Base-by-base conservation (phyloP, 2,329 filamentous ascomycete species). In the Lasiodiplodia gonubiensis region DNA sequence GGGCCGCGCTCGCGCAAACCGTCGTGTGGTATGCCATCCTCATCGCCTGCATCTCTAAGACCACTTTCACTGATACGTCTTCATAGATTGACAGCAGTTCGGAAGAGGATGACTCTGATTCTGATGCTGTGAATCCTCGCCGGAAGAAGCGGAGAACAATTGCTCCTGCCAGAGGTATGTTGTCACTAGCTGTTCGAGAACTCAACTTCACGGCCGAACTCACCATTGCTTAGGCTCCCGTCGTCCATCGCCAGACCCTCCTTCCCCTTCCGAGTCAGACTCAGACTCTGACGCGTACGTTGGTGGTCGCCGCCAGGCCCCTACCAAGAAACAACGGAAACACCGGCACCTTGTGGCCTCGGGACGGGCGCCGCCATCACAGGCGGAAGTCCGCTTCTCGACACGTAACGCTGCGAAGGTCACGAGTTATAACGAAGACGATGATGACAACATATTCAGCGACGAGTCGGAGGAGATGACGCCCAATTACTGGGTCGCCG, bases 351-450 rank as follows among this genome's bases (percentile, higher is more conserved):
- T 93, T 76, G 81, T 84, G 68, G 86, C 89, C 27, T 87, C 83
- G 59, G 85, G 90, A 46, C 75, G 78, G 73, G 86, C 88, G 14
- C 86, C 88, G 49, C 86, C 91, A 8, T 84, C 89, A 5, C 87
- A 90, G 72, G 87, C 88, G 67, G 94, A 97, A 81, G 92, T 97
- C 75, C 91, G 94, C 71, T 97, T 97, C 87, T 97, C 94, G 7
- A 95, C 90, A 65, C 87, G 94, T 69, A 91, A 92, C 70, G 92
- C 93, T 65, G 91, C 91, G 16, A 92, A 92, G 76, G 83, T 90
- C 57, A 86, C 86, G 5, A 90, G 86, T 69, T 90, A 91, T 75
- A 90, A 90, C 70, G 88, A 90, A 74, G 88, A 90, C 69, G 87
- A 88, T 16, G 82, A 85, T 64, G 84, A 87, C 68, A 82, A 87